Evolutionary conservation across 345 rosid genomes (phyloP), one percentile per base, ranked within the genome.

Genomic region (Ceriops zippeliana): DNA sequence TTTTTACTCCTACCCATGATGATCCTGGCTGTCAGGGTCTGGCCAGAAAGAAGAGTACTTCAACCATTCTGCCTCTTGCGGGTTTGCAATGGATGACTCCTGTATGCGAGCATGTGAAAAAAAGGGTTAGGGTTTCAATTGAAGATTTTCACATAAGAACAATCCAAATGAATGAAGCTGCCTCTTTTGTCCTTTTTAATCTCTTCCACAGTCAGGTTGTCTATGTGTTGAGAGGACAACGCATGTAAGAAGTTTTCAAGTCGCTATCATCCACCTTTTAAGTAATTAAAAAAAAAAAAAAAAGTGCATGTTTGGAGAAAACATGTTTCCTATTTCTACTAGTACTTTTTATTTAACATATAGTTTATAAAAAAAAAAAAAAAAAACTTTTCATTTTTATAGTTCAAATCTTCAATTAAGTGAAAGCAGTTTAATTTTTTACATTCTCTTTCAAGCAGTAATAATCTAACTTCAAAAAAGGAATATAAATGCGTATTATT

Each of bases 11-110:
- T 95, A 95, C 66, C 97, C 98, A 90, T 92, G 98, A 87, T 87
- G 98, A 85, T 89, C 98, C 78, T 87, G 97, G 84, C 89, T 89
- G 90, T 90, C 96, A 76, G 99, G 93, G 76, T 90, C 92, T 49
- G 89, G 88, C 99, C 99, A 95, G 92, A 90, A 95, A 42, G 98
- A 72, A 30, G 98, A 91, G 78, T 88, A 95, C 89, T 95, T 95
- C 83, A 95, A 58, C 99, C 99, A 95, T 62, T 96, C 99, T 68
- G 98, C 79, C 79, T 92, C 99, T 79, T 89, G 97, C 66, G 87
- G 91, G 84, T 90, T 92, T 73, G 90, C 75, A 66, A 91, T 79
- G 52, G 97, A 88, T 73, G 96, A 81, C 68, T 86, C 99, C 99
- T 95, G 87, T 56, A 13, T 46, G 19, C 20, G 62, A 56, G 51